Evolutionary conservation across 371 early-diverging fungal species (phyloP).

Genomic region (Syncephalis fuscata): DNA sequence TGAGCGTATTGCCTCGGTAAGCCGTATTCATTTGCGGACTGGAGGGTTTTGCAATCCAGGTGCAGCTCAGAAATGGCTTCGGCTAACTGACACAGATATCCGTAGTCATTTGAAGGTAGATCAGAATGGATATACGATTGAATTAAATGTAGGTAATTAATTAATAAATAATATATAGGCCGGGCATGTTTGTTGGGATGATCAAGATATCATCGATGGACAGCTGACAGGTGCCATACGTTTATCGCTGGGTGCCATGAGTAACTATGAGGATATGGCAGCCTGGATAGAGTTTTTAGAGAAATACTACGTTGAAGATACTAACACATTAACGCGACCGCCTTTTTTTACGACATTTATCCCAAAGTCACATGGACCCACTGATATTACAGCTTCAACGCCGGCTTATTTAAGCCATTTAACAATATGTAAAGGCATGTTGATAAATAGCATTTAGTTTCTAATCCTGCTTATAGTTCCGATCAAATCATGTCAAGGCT

Average conservation of each 20-base stretch:
- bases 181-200: conserved; percentile 49
- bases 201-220: conserved; percentile 32
- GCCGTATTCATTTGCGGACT: conserved; percentile 39
- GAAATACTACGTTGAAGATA: conserved; percentile 22
- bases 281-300: conserved; percentile 26
- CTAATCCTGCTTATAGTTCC: conserved; percentile 29
- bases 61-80: conserved; percentile 36
- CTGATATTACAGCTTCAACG: neutral
- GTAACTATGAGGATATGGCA: conserved; percentile 27
- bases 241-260: conserved; percentile 51
- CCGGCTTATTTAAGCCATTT: conserved; percentile 4
- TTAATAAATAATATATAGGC: conserved; percentile 7
- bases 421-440: no score
- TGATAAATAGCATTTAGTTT: neutral
- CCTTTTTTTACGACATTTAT: neutral
- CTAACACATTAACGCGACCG: conserved; percentile 6
- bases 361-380: neutral
- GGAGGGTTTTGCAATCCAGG: conserved; percentile 69
- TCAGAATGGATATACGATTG: no score
- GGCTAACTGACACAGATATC: no score
- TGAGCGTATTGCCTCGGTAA: conserved; percentile 30
- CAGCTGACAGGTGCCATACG: conserved; percentile 45
- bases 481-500: conserved; percentile 53
- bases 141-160: conserved; percentile 12
- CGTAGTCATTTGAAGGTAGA: no score